Evolutionary conservation across 2,329 filamentous ascomycete genomes (phyloP).

Genomic region (Colletotrichum coccodes): DNA sequence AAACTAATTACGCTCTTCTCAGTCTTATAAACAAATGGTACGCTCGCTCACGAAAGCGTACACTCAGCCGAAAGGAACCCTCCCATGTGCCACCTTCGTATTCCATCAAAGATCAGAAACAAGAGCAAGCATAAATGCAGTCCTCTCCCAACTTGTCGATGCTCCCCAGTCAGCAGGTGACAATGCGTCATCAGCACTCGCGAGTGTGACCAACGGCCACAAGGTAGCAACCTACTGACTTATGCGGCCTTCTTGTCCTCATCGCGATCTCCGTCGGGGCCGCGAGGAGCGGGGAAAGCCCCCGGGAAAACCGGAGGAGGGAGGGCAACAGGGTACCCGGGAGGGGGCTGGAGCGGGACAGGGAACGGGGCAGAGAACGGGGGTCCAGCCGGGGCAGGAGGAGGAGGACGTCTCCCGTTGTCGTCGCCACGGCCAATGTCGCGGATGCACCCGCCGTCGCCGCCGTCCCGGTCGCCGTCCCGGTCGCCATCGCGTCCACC

Average conservation of each 20-base stretch:
- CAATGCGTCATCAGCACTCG: background rate
- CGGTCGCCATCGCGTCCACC: background rate
- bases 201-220: background rate
- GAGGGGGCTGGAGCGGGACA: slow-evolving; percentile 6
- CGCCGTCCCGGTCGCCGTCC: background rate
- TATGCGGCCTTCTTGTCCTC: slow-evolving; percentile 5
- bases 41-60: too few relatives aligned
- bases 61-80: background rate
- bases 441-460: too few relatives aligned
- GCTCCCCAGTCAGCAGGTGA: background rate
- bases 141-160: too few relatives aligned
- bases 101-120: background rate
- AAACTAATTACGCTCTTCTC: background rate
- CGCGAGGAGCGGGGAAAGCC: background rate
- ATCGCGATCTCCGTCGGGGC: slow-evolving; percentile 6
- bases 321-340: slow-evolving; percentile 8
- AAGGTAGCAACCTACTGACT: background rate
- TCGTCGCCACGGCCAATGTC: background rate
- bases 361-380: slow-evolving; percentile 23
- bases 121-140: background rate
- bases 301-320: background rate
- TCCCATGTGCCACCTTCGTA: background rate
- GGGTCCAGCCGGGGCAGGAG: background rate
- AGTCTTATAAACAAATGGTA: background rate
- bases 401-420: background rate